Evolutionary conservation across 2,329 filamentous ascomycete species (phyloP).

Genomic region (Ilyonectria destructans): DNA sequence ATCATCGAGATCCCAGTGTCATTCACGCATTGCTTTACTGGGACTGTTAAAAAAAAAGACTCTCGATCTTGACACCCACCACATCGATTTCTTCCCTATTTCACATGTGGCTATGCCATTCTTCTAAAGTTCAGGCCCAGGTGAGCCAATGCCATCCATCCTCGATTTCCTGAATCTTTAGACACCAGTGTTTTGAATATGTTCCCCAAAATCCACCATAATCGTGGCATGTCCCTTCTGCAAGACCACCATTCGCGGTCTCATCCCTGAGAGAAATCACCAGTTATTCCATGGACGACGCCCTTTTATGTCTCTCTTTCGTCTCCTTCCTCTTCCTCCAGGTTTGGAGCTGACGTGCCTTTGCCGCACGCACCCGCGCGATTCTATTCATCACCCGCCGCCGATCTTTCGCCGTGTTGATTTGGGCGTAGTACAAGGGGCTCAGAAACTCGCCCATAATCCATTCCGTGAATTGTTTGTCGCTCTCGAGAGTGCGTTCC

Average conservation of each 20-base stretch:
- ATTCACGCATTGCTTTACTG: too few species aligned
- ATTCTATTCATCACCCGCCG: neutral
- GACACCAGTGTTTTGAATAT: neutral
- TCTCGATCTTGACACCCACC: too few species aligned
- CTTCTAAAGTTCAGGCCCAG: neutral
- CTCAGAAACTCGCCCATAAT: conserved; percentile 4
- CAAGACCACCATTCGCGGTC: neutral
- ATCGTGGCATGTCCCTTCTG: neutral
- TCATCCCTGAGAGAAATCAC: neutral
- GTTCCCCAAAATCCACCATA: neutral
- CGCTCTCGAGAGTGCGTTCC: neutral
- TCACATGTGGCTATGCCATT: neutral
- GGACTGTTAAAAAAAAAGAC: too few species aligned
- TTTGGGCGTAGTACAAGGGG: conserved; percentile 6
- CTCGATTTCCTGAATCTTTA: neutral
- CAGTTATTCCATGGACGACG: too few species aligned
- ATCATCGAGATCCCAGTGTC: too few species aligned
- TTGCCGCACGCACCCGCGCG: neutral
- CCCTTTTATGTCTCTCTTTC: too few species aligned
- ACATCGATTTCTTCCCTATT: neutral
- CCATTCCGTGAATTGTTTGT: neutral
- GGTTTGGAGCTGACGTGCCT: neutral
- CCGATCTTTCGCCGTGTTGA: neutral
- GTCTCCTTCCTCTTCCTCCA: neutral
- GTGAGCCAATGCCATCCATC: neutral